A percentile compares a stretch with the other conserved stretches of the same genome.
Evolutionary conservation across 2,329 filamentous ascomycete genomes (phyloP).

Genomic region (Pezicula carpinea): DNA sequence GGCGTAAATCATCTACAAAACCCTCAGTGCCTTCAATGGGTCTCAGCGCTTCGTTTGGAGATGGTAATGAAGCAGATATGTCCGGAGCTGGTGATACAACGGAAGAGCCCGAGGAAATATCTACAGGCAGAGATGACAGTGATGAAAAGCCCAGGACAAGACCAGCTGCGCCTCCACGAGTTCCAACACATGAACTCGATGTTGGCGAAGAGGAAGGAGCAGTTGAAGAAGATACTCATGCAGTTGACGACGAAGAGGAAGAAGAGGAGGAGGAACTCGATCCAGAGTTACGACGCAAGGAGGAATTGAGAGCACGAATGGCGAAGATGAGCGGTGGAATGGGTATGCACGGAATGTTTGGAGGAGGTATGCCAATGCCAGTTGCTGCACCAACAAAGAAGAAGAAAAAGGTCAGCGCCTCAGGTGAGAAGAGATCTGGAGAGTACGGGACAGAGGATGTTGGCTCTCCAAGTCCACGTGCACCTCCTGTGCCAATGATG

Average conservation of each 20-base stretch:
- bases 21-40: conserved; percentile 29
- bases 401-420: conserved; percentile 48
- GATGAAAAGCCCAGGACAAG: conserved; percentile 47
- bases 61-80: conserved; percentile 63
- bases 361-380: conserved; percentile 62
- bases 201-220: conserved; percentile 43
- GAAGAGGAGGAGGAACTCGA: conserved; percentile 83
- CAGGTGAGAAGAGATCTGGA: conserved; percentile 36
- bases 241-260: conserved; percentile 59
- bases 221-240: conserved; percentile 40
- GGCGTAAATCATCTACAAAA: conserved; percentile 46
- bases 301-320: conserved; percentile 92
- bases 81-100: conserved; percentile 61
- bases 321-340: conserved; percentile 98
- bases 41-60: conserved; percentile 36
- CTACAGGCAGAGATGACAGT: conserved; percentile 67
- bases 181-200: conserved; percentile 33
- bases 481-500: conserved; percentile 53
- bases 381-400: conserved; percentile 42
- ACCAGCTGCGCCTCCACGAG: conserved; percentile 34
- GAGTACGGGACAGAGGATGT: conserved; percentile 41
- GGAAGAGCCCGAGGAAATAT: conserved; percentile 50
- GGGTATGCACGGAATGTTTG: conserved; percentile 95
- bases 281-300: conserved; percentile 76
- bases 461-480: conserved; percentile 37